These are phyloP conservation scores for Neopestalotiopsis sp. DNA, from an alignment of 2,329 filamentous ascomycete genomes.

Conservation along the genomic window DNA sequence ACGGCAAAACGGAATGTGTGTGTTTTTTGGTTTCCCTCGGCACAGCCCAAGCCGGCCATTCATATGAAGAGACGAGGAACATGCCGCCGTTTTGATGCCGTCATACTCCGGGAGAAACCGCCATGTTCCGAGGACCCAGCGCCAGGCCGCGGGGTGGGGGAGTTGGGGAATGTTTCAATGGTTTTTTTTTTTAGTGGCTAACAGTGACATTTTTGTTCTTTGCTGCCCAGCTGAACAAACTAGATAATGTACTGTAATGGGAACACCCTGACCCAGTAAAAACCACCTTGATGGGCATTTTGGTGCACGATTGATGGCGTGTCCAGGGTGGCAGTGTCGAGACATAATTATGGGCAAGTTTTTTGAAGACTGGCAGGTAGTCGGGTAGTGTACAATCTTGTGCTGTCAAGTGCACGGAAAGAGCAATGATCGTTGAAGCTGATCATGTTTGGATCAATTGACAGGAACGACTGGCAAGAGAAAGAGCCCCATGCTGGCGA, in stretches of 20 bases:
- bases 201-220: not conserved
- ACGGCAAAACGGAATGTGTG: not conserved
- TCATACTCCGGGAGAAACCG: constrained; percentile 27
- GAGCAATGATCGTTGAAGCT: too few relatives aligned
- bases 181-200: not conserved
- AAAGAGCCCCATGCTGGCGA: too few relatives aligned
- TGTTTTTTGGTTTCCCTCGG: not conserved
- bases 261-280: not conserved
- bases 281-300: not conserved
- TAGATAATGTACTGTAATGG: not conserved
- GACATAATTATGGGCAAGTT: not conserved
- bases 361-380: not conserved
- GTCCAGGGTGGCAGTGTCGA: not conserved
- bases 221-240: not conserved
- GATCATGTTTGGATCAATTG: too few relatives aligned
- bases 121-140: constrained; percentile 6
- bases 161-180: not conserved
- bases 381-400: too few relatives aligned
- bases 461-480: too few relatives aligned
- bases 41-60: not conserved
- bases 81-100: constrained; percentile 23
- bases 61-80: constrained; percentile 4
- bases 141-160: not conserved
- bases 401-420: too few relatives aligned
- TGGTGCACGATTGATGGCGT: not conserved